Percentiles rank a stretch among this genome's conserved stretches.
phyloP scores from a whole-genome alignment of 495 filamentous ascomycete species.

The Hypomontagnella submonticulosa region DNA sequence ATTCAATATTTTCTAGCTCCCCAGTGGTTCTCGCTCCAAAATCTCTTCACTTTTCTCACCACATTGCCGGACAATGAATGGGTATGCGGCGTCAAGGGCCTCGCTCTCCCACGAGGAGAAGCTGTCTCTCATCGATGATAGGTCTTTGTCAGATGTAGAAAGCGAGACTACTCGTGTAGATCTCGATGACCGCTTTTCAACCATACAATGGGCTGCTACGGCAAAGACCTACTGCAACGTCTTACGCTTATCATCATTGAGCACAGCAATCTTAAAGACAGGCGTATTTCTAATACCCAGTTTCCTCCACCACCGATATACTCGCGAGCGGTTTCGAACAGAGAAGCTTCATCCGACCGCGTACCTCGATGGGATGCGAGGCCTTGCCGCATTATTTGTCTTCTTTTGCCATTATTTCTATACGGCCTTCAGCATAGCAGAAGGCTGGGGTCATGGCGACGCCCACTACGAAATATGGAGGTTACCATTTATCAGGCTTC shows the following conservation, averaged over 20 bases:
- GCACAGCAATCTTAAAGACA: conserved; percentile 38
- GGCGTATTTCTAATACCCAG: conserved; percentile 52
- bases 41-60: conserved; percentile 34
- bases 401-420: conserved; percentile 65
- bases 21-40: conserved; percentile 16
- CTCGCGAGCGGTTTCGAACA: conserved; percentile 35
- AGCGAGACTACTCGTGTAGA: conserved; percentile 45
- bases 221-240: conserved; percentile 37
- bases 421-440: conserved; percentile 57
- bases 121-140: conserved; percentile 46
- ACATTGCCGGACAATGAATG: conserved; percentile 49
- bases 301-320: conserved; percentile 49
- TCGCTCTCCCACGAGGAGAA: conserved; percentile 50
- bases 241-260: conserved; percentile 44
- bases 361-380: conserved; percentile 69
- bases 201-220: conserved; percentile 37
- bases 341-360: conserved; percentile 57
- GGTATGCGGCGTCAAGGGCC: conserved; percentile 38
- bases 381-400: conserved; percentile 67
- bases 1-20: conserved; percentile 27
- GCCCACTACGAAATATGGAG: conserved; percentile 61
- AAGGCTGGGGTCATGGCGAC: conserved; percentile 50
- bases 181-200: conserved; percentile 41
- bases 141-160: conserved; percentile 47
- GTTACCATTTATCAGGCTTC: conserved; percentile 72